A percentile compares a stretch with the other conserved stretches of the same genome.
phyloP scores from a whole-genome alignment of 108 stramenopile genomes.

The Bacterosira constricta region DNA sequence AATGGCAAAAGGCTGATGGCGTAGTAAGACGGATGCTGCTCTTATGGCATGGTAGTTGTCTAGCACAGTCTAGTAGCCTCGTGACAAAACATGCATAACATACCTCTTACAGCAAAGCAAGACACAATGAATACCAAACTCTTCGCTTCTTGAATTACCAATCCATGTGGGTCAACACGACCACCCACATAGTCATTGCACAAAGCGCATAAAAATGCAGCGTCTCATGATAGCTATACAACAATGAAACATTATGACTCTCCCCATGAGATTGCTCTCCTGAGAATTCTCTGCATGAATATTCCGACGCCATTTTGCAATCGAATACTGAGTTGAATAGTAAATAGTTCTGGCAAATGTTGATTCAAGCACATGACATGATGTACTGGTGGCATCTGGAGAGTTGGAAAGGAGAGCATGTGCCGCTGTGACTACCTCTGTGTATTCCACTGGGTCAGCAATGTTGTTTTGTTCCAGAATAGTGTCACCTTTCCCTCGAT shows the following conservation, averaged over 20 bases:
- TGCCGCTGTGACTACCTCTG: conserved; percentile 23
- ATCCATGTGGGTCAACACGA: conserved; percentile 17
- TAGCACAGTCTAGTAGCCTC: no score
- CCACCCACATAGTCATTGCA: conserved; percentile 34
- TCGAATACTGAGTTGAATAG: conserved; percentile 36
- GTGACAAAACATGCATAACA: no score
- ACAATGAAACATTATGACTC: conserved; percentile 9
- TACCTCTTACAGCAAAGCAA: no score
- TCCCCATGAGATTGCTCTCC: not conserved
- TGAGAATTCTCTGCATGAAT: not conserved
- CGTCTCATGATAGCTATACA: conserved; percentile 28
- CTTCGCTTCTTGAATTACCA: conserved; percentile 13
- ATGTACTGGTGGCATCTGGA: not conserved
- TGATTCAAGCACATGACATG: not conserved
- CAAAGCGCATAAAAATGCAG: conserved; percentile 48
- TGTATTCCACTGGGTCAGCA: conserved; percentile 18
- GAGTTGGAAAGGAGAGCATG: conserved; percentile 26
- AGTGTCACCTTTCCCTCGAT: not conserved
- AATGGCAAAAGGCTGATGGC: no score
- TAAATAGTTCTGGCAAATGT: conserved; percentile 23
- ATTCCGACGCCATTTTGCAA: conserved; percentile 49
- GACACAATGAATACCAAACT: no score
- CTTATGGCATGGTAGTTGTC: no score
- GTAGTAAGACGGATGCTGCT: no score
- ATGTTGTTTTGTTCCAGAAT: no score